Conservation (phyloP, 2,329 filamentous ascomycete genomes). For the Cladobotryum protrusum region DNA sequence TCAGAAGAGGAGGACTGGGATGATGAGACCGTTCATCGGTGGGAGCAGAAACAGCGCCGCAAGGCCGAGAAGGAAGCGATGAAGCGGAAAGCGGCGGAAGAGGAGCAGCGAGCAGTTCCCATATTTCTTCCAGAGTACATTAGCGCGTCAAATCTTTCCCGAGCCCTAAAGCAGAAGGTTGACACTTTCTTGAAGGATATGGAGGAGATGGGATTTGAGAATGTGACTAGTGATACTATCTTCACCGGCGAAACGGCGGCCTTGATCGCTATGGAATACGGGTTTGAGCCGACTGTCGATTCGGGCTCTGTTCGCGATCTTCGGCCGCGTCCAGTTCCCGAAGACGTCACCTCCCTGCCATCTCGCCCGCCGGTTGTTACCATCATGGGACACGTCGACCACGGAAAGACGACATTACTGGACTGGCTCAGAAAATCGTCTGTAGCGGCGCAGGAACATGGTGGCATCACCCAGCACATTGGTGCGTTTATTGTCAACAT, state of each 20-base stretch:
- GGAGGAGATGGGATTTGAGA: conserved; percentile 82
- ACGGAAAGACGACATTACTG: conserved; percentile 94
- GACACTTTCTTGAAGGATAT: conserved; percentile 69
- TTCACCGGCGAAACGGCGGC: conserved; percentile 87
- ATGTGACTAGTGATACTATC: conserved; percentile 74
- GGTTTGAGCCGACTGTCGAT: conserved; percentile 78
- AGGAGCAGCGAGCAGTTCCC: conserved; percentile 41
- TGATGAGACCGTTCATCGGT: conserved; percentile 30
- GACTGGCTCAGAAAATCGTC: conserved; percentile 92
- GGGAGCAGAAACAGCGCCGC: conserved; percentile 33
- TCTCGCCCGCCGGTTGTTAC: conserved; percentile 86
- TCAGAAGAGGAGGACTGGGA: conserved; percentile 31
- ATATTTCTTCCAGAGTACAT: conserved; percentile 89
- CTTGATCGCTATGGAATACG: conserved; percentile 86
- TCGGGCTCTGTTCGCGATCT: conserved; percentile 63
- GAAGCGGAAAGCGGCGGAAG: conserved; percentile 34
- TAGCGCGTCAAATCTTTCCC: conserved; percentile 74
- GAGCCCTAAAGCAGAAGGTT: conserved; percentile 63
- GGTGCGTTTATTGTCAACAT: conserved; percentile 92
- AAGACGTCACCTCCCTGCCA: conserved; percentile 63
- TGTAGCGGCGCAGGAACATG: conserved; percentile 84
- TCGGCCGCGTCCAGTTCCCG: conserved; percentile 58
- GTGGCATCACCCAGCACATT: conserved; percentile 97
- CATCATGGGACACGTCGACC: conserved; percentile 99
- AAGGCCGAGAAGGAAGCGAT: conserved; percentile 38